phyloP scores from a whole-genome alignment of 2,329 filamentous ascomycete species.

The Aspergillus sp. region DNA sequence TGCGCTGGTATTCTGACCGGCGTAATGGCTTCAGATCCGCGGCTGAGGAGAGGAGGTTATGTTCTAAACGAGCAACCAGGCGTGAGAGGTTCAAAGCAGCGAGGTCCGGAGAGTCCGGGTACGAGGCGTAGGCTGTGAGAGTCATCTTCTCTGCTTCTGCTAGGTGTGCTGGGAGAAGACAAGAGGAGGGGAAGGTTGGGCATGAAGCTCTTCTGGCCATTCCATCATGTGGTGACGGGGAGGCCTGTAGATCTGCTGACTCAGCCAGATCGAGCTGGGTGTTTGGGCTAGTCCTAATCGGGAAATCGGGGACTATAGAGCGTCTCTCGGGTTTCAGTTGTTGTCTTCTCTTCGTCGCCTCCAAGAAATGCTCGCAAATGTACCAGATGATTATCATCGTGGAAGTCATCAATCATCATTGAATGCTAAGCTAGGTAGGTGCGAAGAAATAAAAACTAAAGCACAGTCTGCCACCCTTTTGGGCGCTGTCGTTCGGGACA shows the following conservation, averaged over 20 bases:
- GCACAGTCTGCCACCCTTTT: conserved; percentile 12
- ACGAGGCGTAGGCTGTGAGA: conserved; percentile 20
- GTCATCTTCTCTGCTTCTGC: conserved; percentile 20
- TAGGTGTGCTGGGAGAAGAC: background rate
- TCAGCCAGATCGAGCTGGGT: background rate
- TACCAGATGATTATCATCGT: background rate
- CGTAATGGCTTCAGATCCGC: conserved; percentile 40
- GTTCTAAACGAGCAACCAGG: conserved; percentile 45
- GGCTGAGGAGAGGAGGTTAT: conserved; percentile 44
- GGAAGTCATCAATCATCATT: conserved; percentile 4
- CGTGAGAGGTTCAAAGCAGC: conserved; percentile 44
- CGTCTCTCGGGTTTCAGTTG: background rate
- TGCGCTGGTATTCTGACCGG: conserved; percentile 45
- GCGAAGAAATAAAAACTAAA: background rate
- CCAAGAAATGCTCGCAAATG: background rate
- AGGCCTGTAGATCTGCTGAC: conserved; percentile 5
- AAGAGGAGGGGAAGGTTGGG: background rate
- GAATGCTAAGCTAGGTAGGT: background rate
- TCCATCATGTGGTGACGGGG: background rate
- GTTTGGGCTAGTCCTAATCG: background rate
- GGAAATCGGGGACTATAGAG: background rate
- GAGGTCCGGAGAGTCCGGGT: conserved; percentile 28
- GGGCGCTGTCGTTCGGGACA: conserved; percentile 6
- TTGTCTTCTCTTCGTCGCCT: no score
- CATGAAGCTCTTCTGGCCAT: background rate